phyloP scores from a whole-genome alignment of 2,329 filamentous ascomycete genomes.

The Diaporthe sp. region DNA sequence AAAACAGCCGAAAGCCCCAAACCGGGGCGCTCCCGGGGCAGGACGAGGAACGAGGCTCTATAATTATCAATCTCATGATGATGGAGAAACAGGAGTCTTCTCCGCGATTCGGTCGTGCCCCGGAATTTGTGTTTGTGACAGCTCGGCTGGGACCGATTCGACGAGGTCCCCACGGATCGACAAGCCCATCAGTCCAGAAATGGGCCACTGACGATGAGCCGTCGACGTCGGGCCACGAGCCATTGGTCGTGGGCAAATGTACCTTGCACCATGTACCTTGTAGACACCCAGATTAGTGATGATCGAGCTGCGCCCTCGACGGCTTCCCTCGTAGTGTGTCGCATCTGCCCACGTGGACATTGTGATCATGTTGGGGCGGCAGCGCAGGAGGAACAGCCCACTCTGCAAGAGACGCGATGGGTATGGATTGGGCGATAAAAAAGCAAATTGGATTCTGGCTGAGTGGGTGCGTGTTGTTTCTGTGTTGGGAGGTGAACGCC shows the following conservation, averaged over 20 bases:
- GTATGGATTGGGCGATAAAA: no score
- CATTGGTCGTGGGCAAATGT: not conserved
- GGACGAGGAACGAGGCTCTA: not conserved
- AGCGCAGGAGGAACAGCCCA: not conserved
- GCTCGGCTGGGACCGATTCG: conserved; percentile 26
- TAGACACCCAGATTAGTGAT: not conserved
- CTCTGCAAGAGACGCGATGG: no score
- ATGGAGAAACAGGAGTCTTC: conserved; percentile 11
- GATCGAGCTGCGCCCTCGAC: conserved; percentile 2
- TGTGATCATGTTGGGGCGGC: not conserved
- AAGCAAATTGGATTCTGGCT: conserved; percentile 1
- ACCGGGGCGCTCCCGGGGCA: conserved; percentile 2
- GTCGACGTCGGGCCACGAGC: not conserved
- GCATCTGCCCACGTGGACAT: conserved; percentile 8
- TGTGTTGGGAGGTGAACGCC: conserved; percentile 3
- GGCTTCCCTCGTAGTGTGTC: not conserved
- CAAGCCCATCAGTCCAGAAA: not conserved
- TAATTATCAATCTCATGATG: conserved; percentile 1
- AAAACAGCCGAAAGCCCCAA: conserved; percentile 10
- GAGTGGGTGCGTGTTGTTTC: not conserved
- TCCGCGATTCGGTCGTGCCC: conserved; percentile 13
- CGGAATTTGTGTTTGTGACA: conserved; percentile 9
- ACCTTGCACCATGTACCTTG: not conserved
- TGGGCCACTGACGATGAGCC: not conserved
- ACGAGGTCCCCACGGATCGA: conserved; percentile 1